Conservation (phyloP, 139 green algal genomes). For the Chlorella sp. region DNA sequence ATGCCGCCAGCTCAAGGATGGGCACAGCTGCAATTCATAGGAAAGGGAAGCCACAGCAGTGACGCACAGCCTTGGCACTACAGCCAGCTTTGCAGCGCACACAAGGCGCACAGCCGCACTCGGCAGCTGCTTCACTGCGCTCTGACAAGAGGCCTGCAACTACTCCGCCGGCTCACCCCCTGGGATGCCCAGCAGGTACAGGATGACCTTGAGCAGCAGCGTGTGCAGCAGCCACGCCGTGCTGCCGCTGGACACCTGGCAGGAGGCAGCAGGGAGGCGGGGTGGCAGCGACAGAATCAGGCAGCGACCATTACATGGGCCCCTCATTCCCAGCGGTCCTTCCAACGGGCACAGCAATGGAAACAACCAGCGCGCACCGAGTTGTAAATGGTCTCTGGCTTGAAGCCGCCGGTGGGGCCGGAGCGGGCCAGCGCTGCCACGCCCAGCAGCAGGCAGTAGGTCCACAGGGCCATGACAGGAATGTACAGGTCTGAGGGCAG, state of each 20-base stretch:
- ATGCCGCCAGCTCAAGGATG: conserved; percentile 86
- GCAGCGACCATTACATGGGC: not conserved
- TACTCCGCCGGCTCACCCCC: not conserved
- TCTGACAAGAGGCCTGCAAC: too few relatives aligned
- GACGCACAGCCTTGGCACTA: too few relatives aligned
- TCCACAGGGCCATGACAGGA: conserved; percentile 87
- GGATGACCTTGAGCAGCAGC: conserved; percentile 64
- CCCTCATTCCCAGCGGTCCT: too few relatives aligned
- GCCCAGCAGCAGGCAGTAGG: conserved; percentile 83
- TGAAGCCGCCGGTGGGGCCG: conserved; percentile 57
- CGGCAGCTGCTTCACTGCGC: too few relatives aligned
- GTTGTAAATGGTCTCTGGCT: conserved; percentile 77
- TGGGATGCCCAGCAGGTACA: conserved; percentile 75
- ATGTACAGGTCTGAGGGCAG: conserved; percentile 92
- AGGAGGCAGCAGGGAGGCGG: not conserved
- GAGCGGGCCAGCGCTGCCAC: conserved; percentile 33
- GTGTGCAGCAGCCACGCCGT: conserved; percentile 81
- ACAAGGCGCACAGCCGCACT: too few relatives aligned
- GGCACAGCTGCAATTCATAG: conserved; percentile 63
- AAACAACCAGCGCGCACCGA: too few relatives aligned
- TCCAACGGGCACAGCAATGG: too few relatives aligned
- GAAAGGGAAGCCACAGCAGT: too few relatives aligned
- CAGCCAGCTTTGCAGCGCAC: too few relatives aligned
- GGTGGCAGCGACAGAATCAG: not conserved
- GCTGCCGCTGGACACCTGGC: conserved; percentile 25